These are phyloP conservation scores for Trypanosomatidae sp. DNA, from an alignment of 208 protist species.

Conservation along the genomic window DNA sequence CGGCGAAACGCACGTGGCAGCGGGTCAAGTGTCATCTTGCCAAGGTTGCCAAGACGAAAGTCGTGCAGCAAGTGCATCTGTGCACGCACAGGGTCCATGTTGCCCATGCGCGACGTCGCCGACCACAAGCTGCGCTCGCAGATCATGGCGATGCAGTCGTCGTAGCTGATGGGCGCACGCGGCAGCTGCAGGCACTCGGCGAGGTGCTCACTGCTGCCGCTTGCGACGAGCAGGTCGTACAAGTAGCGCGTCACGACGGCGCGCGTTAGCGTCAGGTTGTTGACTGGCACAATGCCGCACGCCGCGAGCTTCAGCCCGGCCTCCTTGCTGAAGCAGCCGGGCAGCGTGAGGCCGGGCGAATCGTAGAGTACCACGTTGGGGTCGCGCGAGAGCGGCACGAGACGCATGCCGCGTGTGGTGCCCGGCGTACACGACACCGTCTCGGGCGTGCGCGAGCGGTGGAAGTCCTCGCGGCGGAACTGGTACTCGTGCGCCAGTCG, in stretches of 20 bases:
- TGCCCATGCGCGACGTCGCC: constrained; percentile 71
- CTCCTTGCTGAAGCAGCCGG: constrained; percentile 75
- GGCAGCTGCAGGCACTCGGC: constrained; percentile 76
- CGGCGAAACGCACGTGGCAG: constrained; percentile 47
- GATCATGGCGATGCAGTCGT: constrained; percentile 84
- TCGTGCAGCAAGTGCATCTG: constrained; percentile 78
- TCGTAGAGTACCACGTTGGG: constrained; percentile 82
- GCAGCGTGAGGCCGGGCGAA: constrained; percentile 78
- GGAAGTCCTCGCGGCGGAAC: constrained; percentile 80
- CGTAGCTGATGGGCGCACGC: constrained; percentile 74
- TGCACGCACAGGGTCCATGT: constrained; percentile 47
- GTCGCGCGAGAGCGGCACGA: constrained; percentile 71
- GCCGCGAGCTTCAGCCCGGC: constrained; percentile 76
- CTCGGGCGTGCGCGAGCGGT: constrained; percentile 59
- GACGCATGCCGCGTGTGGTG: constrained; percentile 58
- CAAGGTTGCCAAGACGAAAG: constrained; percentile 72
- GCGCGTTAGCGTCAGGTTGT: constrained; percentile 57
- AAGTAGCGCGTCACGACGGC: constrained; percentile 66
- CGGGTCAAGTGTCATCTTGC: constrained; percentile 70
- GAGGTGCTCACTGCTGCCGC: constrained; percentile 59
- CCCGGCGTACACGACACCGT: constrained; percentile 68
- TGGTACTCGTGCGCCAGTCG: constrained; percentile 85
- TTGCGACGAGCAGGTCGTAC: constrained; percentile 60
- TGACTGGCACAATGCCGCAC: constrained; percentile 75
- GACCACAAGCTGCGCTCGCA: constrained; percentile 76